phyloP scores from a whole-genome alignment of 345 rosid genomes.

The Citrus trifoliata region DNA sequence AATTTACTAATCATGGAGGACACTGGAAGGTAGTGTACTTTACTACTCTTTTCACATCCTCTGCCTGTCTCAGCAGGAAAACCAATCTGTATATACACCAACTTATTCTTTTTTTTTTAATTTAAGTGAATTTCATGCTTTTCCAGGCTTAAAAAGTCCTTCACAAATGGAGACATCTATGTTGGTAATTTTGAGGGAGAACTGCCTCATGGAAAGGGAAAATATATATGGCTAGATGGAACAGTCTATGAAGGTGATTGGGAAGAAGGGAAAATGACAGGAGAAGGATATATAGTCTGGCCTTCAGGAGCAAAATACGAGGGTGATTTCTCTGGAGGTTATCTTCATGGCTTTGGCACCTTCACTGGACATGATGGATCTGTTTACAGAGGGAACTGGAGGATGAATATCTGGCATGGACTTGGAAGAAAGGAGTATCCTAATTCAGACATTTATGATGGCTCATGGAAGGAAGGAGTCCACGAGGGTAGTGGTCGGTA shows the following conservation, averaged over 20 bases:
- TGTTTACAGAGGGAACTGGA: constrained; percentile 71
- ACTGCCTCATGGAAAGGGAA: constrained; percentile 78
- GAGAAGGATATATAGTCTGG: constrained; percentile 75
- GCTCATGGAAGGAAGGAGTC: constrained; percentile 86
- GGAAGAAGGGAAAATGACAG: constrained; percentile 80
- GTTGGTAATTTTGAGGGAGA: constrained; percentile 55
- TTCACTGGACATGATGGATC: constrained; percentile 57
- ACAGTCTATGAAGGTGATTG: constrained; percentile 80
- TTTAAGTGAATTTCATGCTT: constrained; percentile 1
- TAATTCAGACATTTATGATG: constrained; percentile 75
- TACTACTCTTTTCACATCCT: no score
- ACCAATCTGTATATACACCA: background rate
- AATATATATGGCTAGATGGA: constrained; percentile 69
- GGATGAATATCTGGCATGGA: constrained; percentile 83
- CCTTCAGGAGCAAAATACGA: constrained; percentile 70
- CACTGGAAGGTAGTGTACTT: constrained; percentile 18
- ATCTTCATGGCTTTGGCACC: constrained; percentile 80
- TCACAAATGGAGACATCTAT: constrained; percentile 71
- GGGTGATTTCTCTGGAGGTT: constrained; percentile 87
- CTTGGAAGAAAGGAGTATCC: constrained; percentile 69
- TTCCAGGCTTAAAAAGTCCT: constrained; percentile 44
- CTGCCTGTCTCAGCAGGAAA: background rate
- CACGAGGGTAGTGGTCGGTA: constrained; percentile 84
- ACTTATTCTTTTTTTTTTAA: background rate
- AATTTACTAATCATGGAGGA: constrained; percentile 17